A percentile compares a stretch with the other conserved stretches of the same genome.
Conservation (phyloP, 495 filamentous ascomycete genomes). For the Penicillium diatomitis region DNA sequence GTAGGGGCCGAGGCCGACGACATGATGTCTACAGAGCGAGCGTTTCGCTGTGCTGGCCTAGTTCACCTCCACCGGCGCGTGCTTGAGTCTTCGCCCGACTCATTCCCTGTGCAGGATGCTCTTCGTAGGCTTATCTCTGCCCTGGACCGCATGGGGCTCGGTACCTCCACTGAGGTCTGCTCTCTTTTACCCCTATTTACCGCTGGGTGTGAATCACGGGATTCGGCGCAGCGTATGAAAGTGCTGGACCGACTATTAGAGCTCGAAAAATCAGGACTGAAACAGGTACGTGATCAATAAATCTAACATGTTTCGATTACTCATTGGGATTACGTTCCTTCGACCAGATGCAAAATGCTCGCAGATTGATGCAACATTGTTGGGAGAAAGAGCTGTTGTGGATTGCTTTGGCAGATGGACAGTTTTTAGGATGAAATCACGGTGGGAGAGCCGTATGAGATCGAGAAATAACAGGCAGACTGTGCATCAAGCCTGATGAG, state of each 20-base stretch:
- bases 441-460: no score
- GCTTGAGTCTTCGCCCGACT: conserved; percentile 46
- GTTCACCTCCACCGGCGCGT: conserved; percentile 71
- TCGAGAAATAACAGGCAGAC: no score
- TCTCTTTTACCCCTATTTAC: conserved; percentile 79
- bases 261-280: conserved; percentile 70
- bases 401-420: conserved; percentile 32
- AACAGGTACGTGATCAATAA: conserved; percentile 43
- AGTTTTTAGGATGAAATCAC: conserved; percentile 29
- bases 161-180: conserved; percentile 66
- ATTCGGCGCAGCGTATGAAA: conserved; percentile 43
- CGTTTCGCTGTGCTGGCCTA: conserved; percentile 73
- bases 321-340: background rate
- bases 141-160: conserved; percentile 52
- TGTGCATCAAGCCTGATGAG: no score
- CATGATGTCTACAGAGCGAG: conserved; percentile 68
- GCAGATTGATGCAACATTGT: conserved; percentile 35
- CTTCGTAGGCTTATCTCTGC: conserved; percentile 55
- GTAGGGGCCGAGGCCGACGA: conserved; percentile 35
- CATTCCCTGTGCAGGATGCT: conserved; percentile 51
- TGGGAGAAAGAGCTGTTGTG: conserved; percentile 36
- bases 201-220: conserved; percentile 65
- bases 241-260: conserved; percentile 59
- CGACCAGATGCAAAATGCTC: conserved; percentile 35
- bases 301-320: background rate